Conservation (phyloP, 495 filamentous ascomycete genomes). For the Neurospora sublineolata region DNA sequence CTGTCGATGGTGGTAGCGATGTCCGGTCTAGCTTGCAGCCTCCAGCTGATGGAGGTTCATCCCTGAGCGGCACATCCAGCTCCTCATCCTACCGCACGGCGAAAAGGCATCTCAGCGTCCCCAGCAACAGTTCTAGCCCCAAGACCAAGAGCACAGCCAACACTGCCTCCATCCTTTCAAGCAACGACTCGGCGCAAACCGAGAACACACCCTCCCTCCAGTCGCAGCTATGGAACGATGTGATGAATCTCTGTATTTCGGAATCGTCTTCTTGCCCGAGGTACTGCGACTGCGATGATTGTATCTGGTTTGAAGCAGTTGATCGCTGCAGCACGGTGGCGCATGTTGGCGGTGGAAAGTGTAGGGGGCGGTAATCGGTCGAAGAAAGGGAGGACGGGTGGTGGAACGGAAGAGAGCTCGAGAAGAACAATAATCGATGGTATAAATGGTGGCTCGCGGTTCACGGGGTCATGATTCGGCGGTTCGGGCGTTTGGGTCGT, state of each 20-base stretch:
- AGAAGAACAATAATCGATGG: not conserved
- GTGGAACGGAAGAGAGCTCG: not conserved
- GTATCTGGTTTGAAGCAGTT: not conserved
- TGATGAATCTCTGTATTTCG: not conserved
- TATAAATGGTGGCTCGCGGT: not conserved
- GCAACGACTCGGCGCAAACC: not conserved
- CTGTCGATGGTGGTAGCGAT: not conserved
- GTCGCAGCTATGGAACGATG: not conserved
- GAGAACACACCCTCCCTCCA: not conserved
- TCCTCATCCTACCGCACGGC: rapidly evolving
- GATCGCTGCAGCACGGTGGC: not conserved
- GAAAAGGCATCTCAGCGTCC: not conserved
- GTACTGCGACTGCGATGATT: not conserved
- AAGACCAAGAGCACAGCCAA: not conserved
- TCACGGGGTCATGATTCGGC: not conserved
- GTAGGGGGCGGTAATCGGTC: not conserved
- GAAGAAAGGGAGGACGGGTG: not conserved
- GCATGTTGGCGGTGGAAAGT: not conserved
- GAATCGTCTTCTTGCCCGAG: rapidly evolving
- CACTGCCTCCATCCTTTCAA: not conserved
- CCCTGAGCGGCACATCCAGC: not conserved
- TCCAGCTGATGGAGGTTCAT: not conserved
- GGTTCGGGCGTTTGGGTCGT: not conserved
- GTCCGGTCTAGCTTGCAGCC: not conserved
- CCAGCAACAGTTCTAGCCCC: not conserved